Base-by-base conservation (phyloP, 2,329 filamentous ascomycete species). In the Colletotrichum trifolii region DNA sequence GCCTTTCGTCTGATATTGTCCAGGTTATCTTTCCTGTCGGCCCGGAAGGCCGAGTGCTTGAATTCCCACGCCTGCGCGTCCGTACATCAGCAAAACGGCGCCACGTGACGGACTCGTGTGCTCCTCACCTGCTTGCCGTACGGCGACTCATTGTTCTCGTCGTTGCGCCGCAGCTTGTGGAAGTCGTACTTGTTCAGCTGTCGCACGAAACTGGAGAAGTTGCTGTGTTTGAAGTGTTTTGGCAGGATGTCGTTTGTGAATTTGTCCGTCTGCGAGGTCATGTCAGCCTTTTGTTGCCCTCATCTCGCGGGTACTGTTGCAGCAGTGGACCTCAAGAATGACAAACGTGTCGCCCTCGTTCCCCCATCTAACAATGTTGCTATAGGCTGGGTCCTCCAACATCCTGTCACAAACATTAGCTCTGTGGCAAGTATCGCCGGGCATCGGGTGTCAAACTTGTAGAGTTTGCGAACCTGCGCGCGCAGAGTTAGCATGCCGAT, bases 151-250 rank as follows among this genome's bases (percentile, higher is more conserved):
- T 91, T 91, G 72, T 87, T 93, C 73, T 96, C 93, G 74, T 97
- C 93, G 70, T 93, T 96, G 73, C 94, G 92, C 69, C 96, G 88
- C 69, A 98, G 94, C 83, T 99, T 99, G 83, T 99, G 96, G 72
- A 99, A 99, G 75, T 97, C 94, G 78, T 97, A 97, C 77, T 97
- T 97, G 82, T 97, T 97, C 64, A 97, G 82, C 77, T 97, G 94
- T 53, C 94, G 91, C 64, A 97, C 94, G 75, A 97, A 97, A 79
- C 94, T 97, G 38, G 94, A 94, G 81, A 97, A 97, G 77, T 97
- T 97, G 86, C 93, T 97, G 80, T 98, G 96, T 79, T 99, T 99
- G 84, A 99, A 99, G 74, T 98, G 94, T 76, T 98, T 97, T 2
- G 96, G 96, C 13, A 99, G 87, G 72, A 99, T 97, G 43, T 92